Evolutionary conservation across 805 yeast species (phyloP).

Genomic region (Candida alai): DNA sequence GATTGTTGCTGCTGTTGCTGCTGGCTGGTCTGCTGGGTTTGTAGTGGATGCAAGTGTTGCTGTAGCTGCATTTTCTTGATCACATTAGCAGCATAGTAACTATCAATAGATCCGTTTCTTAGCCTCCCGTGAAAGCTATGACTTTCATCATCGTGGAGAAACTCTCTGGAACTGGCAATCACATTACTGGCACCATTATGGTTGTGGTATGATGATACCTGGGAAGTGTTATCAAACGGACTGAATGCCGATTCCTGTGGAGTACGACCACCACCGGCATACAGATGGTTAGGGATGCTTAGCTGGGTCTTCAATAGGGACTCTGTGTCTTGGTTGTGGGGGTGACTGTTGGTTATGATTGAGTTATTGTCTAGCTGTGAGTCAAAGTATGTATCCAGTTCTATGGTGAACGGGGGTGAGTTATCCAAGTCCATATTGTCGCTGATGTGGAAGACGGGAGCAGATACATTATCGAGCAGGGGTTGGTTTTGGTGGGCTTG

Average conservation of each 20-base stretch:
- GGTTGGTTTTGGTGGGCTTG: slow-evolving; percentile 2
- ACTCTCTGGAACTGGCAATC: slow-evolving; percentile 2
- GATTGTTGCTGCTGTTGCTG: slow-evolving; percentile 6
- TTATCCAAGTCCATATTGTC: slow-evolving; percentile 36
- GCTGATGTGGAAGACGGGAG: no score
- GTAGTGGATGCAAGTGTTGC: slow-evolving; percentile 5
- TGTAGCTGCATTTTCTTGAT: slow-evolving; percentile 7
- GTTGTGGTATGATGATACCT: slow-evolving; percentile 11
- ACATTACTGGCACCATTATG: not conserved
- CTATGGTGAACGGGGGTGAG: slow-evolving; percentile 35
- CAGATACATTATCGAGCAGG: slow-evolving; percentile 20
- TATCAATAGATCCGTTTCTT: slow-evolving; percentile 16
- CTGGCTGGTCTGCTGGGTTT: slow-evolving; percentile 1
- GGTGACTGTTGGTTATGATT: slow-evolving; percentile 5
- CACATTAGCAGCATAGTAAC: slow-evolving; percentile 14
- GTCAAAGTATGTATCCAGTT: slow-evolving; percentile 26
- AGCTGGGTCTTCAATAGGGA: slow-evolving; percentile 9
- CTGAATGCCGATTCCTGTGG: slow-evolving; percentile 7
- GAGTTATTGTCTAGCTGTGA: slow-evolving; percentile 11
- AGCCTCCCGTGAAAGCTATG: slow-evolving; percentile 6
- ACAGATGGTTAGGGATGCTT: slow-evolving; percentile 1
- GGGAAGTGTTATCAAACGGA: slow-evolving; percentile 12
- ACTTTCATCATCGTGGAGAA: slow-evolving; percentile 6
- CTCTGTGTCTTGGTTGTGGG: slow-evolving; percentile 7
- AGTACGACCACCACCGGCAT: no score